Conservation (phyloP, 2,329 filamentous ascomycete genomes). For the Lasiodiplodia theobromae region DNA sequence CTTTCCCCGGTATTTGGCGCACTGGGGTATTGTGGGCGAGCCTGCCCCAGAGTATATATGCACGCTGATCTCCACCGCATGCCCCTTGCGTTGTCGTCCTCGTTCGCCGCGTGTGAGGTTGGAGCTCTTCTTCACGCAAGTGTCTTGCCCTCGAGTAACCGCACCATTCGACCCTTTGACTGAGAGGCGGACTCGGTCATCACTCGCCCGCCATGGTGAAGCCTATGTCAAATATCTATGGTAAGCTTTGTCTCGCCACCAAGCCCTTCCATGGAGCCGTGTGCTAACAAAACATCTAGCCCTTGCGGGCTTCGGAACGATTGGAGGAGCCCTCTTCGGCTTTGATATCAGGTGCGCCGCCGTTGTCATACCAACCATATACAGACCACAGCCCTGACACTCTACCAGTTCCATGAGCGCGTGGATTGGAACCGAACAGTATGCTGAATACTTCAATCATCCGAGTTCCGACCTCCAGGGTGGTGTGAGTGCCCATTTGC, state of each 20-base stretch:
- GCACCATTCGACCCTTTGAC: neutral
- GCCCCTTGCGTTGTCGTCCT: neutral
- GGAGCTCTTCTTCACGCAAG: neutral
- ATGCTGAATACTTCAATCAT: constrained; percentile 59
- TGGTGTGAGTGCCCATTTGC: constrained; percentile 34
- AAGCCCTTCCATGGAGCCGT: neutral
- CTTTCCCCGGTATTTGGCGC: constrained; percentile 7
- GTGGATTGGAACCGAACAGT: constrained; percentile 56
- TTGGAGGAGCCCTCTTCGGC: constrained; percentile 75
- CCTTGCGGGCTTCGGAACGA: constrained; percentile 53
- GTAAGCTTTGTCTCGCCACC: neutral
- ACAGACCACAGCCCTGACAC: constrained; percentile 24
- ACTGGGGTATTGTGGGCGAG: neutral
- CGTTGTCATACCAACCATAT: constrained; percentile 49
- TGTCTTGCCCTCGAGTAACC: neutral
- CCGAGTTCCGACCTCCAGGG: constrained; percentile 58
- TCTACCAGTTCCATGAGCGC: constrained; percentile 52
- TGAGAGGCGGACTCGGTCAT: constrained; percentile 14
- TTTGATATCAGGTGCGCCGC: constrained; percentile 69
- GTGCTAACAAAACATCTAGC: constrained; percentile 4
- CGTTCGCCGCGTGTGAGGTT: neutral
- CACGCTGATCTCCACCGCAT: constrained; percentile 22
- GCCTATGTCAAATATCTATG: constrained; percentile 28
- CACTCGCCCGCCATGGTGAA: constrained; percentile 21
- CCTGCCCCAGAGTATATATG: constrained; percentile 5